Evolutionary conservation across 352 stramenopile species (phyloP).

Genomic region (Pythium graminicola): DNA sequence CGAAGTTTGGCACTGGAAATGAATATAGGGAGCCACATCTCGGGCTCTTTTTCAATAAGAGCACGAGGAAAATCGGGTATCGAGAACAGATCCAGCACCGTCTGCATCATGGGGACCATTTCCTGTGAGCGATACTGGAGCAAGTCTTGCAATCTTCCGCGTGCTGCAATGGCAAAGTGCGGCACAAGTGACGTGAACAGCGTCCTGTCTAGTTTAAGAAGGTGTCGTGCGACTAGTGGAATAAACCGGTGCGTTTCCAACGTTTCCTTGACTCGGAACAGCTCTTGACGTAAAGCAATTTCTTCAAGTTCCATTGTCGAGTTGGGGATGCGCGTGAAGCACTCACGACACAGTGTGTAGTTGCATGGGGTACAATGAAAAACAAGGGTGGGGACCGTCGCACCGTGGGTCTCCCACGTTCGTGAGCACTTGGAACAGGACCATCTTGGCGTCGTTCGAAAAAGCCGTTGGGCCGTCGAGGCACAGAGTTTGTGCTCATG

Average conservation of each 20-base stretch:
- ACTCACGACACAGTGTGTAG: slow-evolving; percentile 24
- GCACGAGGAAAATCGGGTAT: slow-evolving; percentile 29
- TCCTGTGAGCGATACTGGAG: slow-evolving; percentile 43
- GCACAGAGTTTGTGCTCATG: slow-evolving; percentile 25
- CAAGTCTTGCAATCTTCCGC: slow-evolving; percentile 43
- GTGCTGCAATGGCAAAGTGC: slow-evolving; percentile 40
- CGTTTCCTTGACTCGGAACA: background rate
- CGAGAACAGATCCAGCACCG: slow-evolving; percentile 43
- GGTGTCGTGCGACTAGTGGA: slow-evolving; percentile 23
- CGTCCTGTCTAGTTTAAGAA: slow-evolving; percentile 13
- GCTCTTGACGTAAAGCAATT: slow-evolving; percentile 5
- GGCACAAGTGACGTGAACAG: slow-evolving; percentile 24
- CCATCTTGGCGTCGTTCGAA: slow-evolving; percentile 20
- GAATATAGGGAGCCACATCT: slow-evolving; percentile 37
- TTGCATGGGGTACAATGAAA: slow-evolving; percentile 20
- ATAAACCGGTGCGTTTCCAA: slow-evolving; percentile 30
- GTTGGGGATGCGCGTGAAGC: slow-evolving; percentile 57
- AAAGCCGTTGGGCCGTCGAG: slow-evolving; percentile 19
- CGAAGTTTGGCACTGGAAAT: slow-evolving; percentile 34
- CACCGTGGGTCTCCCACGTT: slow-evolving; percentile 19
- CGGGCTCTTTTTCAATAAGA: slow-evolving; percentile 23
- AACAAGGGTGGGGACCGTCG: slow-evolving; percentile 11
- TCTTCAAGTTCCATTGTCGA: slow-evolving; percentile 13
- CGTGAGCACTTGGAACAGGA: slow-evolving; percentile 20
- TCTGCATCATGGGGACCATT: slow-evolving; percentile 28